These are phyloP conservation scores for Hymenoscyphus repandus DNA, from an alignment of 2,329 filamentous ascomycete genomes.

Conservation along the genomic window DNA sequence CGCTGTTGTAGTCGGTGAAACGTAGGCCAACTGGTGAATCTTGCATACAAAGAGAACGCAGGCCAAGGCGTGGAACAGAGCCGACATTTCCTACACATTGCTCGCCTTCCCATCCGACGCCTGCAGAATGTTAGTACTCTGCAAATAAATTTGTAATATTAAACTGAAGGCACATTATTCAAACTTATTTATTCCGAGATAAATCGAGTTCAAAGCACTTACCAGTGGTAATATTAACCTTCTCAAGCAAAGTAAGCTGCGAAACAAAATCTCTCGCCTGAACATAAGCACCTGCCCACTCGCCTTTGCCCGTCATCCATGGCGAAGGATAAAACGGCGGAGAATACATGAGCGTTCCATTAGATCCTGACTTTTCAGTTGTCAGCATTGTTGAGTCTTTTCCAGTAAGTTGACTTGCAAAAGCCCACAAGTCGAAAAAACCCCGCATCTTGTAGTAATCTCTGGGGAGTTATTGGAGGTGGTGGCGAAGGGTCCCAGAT, in stretches of 20 bases:
- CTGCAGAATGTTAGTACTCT: neutral
- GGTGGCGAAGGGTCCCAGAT: too few relatives aligned
- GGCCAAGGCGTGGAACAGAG: conserved; percentile 29
- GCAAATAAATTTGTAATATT: conserved; percentile 2
- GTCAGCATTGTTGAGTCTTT: neutral
- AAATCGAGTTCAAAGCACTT: conserved; percentile 41
- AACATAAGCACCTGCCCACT: conserved; percentile 65
- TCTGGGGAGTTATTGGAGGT: too few relatives aligned
- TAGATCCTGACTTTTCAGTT: neutral
- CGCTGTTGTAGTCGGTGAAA: conserved; percentile 60
- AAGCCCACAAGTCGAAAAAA: conserved; percentile 5
- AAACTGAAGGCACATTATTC: too few relatives aligned
- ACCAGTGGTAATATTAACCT: conserved; percentile 92
- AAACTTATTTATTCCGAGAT: too few relatives aligned
- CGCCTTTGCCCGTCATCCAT: conserved; percentile 25
- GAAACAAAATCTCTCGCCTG: conserved; percentile 65
- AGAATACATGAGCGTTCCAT: conserved; percentile 1
- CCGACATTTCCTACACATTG: conserved; percentile 29
- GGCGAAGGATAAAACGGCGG: conserved; percentile 28
- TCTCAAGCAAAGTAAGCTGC: conserved; percentile 73
- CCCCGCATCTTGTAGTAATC: conserved; percentile 2
- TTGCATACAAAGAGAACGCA: conserved; percentile 32
- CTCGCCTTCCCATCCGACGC: conserved; percentile 19
- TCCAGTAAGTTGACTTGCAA: conserved; percentile 6
- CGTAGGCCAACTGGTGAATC: conserved; percentile 33